Percentiles rank a stretch among this genome's conserved stretches.
phyloP scores from a whole-genome alignment of 495 filamentous ascomycete species.

The Hypomontagnella monticulosa region DNA sequence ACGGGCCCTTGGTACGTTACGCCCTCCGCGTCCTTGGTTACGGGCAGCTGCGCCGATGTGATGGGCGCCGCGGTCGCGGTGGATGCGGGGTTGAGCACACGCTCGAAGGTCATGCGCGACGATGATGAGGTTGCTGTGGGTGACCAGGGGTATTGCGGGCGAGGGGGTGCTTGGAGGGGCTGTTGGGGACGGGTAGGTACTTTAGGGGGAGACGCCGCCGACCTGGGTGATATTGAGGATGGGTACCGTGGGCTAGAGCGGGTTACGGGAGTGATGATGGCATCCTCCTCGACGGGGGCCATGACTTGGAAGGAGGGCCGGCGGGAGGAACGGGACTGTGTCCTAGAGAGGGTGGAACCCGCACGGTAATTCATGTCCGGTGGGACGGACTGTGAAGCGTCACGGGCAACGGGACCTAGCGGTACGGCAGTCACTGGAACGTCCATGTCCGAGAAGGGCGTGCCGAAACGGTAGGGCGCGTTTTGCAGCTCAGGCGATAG shows the following conservation, averaged over 20 bases:
- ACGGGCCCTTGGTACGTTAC: conserved; percentile 83
- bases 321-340: conserved; percentile 65
- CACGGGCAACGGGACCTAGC: conserved; percentile 72
- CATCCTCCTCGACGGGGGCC: conserved; percentile 65
- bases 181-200: conserved; percentile 38
- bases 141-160: conserved; percentile 60
- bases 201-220: conserved; percentile 32
- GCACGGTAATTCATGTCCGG: conserved; percentile 84
- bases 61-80: conserved; percentile 53
- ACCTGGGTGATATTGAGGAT: conserved; percentile 45
- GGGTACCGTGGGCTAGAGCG: conserved; percentile 43
- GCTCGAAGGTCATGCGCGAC: conserved; percentile 52
- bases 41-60: conserved; percentile 69
- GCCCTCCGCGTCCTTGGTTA: conserved; percentile 55
- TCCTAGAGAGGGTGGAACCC: conserved; percentile 49
- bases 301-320: conserved; percentile 66
- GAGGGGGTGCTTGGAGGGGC: conserved; percentile 56
- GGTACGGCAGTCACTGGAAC: conserved; percentile 82
- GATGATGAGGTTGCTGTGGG: conserved; percentile 4
- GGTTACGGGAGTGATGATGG: conserved; percentile 43
- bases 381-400: conserved; percentile 86
- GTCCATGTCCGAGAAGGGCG: conserved; percentile 89
- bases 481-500: conserved; percentile 61
- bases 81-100: conserved; percentile 16
- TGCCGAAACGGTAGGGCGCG: conserved; percentile 74